phyloP scores from a whole-genome alignment of 2,329 filamentous ascomycete species.

The Aspergillus glaucus region DNA sequence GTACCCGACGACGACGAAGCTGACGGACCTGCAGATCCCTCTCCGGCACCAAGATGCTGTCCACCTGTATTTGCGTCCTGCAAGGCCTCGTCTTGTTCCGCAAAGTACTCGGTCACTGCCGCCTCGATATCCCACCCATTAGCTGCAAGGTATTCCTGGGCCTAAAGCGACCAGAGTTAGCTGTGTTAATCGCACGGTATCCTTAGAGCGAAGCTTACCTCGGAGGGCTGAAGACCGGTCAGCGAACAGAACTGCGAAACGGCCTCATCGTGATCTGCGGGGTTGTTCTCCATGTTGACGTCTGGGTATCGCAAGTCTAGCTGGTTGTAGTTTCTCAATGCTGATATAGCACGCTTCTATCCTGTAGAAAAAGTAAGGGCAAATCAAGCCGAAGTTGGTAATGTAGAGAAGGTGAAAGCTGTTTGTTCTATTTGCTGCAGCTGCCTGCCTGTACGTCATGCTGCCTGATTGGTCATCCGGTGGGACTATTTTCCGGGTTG shows the following conservation, averaged over 20 bases:
- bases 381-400: constrained; percentile 5
- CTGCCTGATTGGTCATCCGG: constrained; percentile 33
- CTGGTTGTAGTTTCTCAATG: no score
- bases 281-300: constrained; percentile 28
- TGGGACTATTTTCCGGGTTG: constrained; percentile 1
- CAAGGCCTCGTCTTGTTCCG: constrained; percentile 37
- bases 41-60: constrained; percentile 17
- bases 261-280: constrained; percentile 35
- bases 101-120: constrained; percentile 58
- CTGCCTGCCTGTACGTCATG: constrained; percentile 28
- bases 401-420: not conserved
- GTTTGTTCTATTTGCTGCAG: constrained; percentile 3
- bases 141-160: constrained; percentile 58
- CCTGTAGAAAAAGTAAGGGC: no score
- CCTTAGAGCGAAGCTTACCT: constrained; percentile 32
- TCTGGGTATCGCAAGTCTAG: not conserved
- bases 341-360: no score
- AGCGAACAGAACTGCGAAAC: constrained; percentile 51
- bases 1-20: constrained; percentile 24
- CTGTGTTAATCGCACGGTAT: no score
- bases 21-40: constrained; percentile 11
- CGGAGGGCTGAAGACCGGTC: constrained; percentile 46
- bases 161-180: constrained; percentile 42
- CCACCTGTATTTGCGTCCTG: constrained; percentile 26
- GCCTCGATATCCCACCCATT: constrained; percentile 61